Conservation (phyloP, 1,139 yeast species). For the Candida freyschussii region DNA sequence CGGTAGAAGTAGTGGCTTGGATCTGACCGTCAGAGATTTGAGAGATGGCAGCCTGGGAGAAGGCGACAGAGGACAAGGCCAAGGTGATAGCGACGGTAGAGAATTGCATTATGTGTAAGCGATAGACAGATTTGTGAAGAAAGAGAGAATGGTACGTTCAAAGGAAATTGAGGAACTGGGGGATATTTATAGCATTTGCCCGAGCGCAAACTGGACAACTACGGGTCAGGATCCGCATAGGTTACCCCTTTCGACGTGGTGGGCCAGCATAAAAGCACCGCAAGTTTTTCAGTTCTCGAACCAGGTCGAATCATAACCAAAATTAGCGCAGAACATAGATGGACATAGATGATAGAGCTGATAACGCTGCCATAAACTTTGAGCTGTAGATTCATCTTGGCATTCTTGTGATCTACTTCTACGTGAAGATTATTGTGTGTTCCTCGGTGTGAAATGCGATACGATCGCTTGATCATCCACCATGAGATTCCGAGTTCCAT, state of each 20-base stretch:
- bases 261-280: background rate
- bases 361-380: too few relatives aligned
- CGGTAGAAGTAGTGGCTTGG: conserved; percentile 23
- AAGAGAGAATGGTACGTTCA: background rate
- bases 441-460: too few relatives aligned
- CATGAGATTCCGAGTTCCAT: too few relatives aligned
- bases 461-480: too few relatives aligned
- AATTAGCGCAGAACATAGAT: too few relatives aligned
- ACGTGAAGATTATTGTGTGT: too few relatives aligned
- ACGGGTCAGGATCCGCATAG: too few relatives aligned
- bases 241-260: background rate
- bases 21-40: conserved; percentile 25
- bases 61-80: conserved; percentile 21
- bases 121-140: conserved; percentile 6
- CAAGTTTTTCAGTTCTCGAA: background rate
- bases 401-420: too few relatives aligned
- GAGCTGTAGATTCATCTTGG: too few relatives aligned
- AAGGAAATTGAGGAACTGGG: background rate
- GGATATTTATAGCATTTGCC: conserved; percentile 2
- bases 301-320: too few relatives aligned
- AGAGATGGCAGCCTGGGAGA: conserved; percentile 24
- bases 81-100: conserved; percentile 13
- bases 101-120: conserved; percentile 22
- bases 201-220: too few relatives aligned
- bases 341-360: too few relatives aligned